These are phyloP conservation scores for Ensete ventricosum DNA, from an alignment of 176 grass and related monocot genomes.

Conservation along the genomic window DNA sequence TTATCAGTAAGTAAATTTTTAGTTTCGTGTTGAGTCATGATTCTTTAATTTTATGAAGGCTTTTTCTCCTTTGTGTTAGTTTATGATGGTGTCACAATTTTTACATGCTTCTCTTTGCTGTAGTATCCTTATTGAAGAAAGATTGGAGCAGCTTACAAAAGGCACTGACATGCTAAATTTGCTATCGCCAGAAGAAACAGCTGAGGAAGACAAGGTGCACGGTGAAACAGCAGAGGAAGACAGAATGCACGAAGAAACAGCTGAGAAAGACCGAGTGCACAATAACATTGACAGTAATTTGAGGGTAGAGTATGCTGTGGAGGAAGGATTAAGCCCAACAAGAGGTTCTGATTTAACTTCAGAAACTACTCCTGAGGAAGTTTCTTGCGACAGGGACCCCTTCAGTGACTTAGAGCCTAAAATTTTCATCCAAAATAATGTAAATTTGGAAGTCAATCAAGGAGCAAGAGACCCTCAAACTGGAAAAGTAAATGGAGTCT, in stretches of 20 bases:
- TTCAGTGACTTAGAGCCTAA: conserved; percentile 7
- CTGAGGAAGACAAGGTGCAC: conserved; percentile 33
- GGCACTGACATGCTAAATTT: conserved; percentile 70
- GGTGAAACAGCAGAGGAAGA: conserved; percentile 49
- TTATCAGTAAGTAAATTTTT: not conserved
- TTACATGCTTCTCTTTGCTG: conserved; percentile 25
- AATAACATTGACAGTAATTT: no score
- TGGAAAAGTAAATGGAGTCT: conserved; percentile 17
- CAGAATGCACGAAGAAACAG: conserved; percentile 37
- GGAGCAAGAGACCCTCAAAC: conserved; percentile 15
- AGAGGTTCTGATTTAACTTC: conserved; percentile 16
- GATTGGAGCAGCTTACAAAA: conserved; percentile 78
- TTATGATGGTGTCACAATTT: conserved; percentile 23
- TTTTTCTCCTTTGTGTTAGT: not conserved
- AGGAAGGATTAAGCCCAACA: conserved; percentile 23
- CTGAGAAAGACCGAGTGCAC: conserved; percentile 33
- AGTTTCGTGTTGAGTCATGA: no score
- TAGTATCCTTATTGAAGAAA: conserved; percentile 93
- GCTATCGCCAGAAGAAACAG: conserved; percentile 49
- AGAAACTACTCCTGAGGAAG: conserved; percentile 24
- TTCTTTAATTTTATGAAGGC: not conserved
- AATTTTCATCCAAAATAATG: conserved; percentile 14
- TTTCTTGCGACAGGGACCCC: conserved; percentile 24
- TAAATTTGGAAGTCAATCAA: conserved; percentile 22
- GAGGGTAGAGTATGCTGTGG: no score